Conservation (phyloP, 192 early-diverging fungal genomes). For the Linnemannia schmuckeri region DNA sequence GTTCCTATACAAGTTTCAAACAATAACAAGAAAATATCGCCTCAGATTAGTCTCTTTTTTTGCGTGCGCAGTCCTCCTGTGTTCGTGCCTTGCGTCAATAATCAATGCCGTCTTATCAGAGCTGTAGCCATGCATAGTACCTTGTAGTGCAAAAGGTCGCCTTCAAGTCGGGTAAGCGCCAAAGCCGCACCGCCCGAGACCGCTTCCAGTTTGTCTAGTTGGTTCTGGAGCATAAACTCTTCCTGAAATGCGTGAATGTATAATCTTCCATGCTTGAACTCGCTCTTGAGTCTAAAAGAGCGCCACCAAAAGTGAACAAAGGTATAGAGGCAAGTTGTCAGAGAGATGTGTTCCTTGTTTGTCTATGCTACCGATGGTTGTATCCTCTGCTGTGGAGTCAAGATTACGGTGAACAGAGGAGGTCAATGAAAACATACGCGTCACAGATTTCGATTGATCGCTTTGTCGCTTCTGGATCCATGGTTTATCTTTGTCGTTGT, state of each 20-base stretch:
- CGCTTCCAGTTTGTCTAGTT: slow-evolving; percentile 42
- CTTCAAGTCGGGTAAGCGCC: slow-evolving; percentile 34
- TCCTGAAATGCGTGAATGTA: slow-evolving; percentile 51
- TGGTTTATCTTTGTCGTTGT: background rate
- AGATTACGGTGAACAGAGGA: background rate
- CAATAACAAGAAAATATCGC: background rate
- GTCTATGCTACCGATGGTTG: background rate
- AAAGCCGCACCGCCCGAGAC: slow-evolving; percentile 36
- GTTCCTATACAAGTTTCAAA: slow-evolving; percentile 14
- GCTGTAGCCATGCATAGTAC: background rate
- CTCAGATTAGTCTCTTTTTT: background rate
- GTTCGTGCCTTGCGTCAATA: no score
- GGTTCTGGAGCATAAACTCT: slow-evolving; percentile 31
- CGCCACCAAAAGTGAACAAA: background rate
- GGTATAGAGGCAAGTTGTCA: background rate
- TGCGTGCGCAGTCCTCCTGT: no score
- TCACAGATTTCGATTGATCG: slow-evolving; percentile 23
- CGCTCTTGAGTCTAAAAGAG: slow-evolving; percentile 24
- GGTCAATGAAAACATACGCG: slow-evolving; percentile 21
- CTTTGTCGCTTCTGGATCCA: slow-evolving; percentile 40
- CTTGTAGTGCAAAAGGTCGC: slow-evolving; percentile 44
- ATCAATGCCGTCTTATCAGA: no score
- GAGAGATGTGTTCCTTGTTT: background rate
- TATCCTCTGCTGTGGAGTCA: background rate
- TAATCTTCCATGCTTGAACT: slow-evolving; percentile 28